Evolutionary conservation across 2,329 filamentous ascomycete species (phyloP), one percentile per base, ranked within the genome.

Genomic region (Pyrenophora graminea): DNA sequence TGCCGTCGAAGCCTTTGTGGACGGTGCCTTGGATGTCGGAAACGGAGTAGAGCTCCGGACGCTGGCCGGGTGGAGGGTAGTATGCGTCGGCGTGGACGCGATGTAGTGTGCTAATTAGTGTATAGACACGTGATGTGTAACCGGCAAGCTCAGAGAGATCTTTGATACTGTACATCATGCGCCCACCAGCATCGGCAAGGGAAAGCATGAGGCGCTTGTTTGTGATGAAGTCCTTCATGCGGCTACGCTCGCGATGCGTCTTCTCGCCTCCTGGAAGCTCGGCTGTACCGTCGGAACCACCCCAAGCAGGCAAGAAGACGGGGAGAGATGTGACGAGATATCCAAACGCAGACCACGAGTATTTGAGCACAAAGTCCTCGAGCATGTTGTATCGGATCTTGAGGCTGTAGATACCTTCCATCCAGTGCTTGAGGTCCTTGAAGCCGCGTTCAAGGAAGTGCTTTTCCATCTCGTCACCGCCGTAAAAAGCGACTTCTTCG

Each of bases 131-230:
- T 51, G 91, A 96, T 0, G 94, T 99, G 76, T 97, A 95, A 18
- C 94, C 94, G 4, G 94, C 94, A 30, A 99, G 80, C 71, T 99
- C 94, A 1, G 92, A 92, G 31, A 99, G 84, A 68, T 99, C 95
- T 76, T 99, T 99, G 79, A 99, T 96, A 56, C 90, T 94, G 79
- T 99, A 99, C 94, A 99, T 99, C 91, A 99, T 97, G 39, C 94
- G 85, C 21, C 93, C 93, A 52, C 94, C 94, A 1, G 94, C 94
- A 74, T 99, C 94, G 8, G 94, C 94, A 32, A 99, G 83, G 13
- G 93, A 97, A 27, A 99, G 83, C 94, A 99, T 97, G 33, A 99
- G 86, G 4, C 94, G 86, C 75, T 99, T 97, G 77, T 99, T 99
- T 10, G 94, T 99, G 75, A 99, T 97, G 75, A 99, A 99, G 30